These are phyloP conservation scores for Xylaria sp. DNA, from an alignment of 2,329 filamentous ascomycete genomes.

Conservation along the genomic window DNA sequence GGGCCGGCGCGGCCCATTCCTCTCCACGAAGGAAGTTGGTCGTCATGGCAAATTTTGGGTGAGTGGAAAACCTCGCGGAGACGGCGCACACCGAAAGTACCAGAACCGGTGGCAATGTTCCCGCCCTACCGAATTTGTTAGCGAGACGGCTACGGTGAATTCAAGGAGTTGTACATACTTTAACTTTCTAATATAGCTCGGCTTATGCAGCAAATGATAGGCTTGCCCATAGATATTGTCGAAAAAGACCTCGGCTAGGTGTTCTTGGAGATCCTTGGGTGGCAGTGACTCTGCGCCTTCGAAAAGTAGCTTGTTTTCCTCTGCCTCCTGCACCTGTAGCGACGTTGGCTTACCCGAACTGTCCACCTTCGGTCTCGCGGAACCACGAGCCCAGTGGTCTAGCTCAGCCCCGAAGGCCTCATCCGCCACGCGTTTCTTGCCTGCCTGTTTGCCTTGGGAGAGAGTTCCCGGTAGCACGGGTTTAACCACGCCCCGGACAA, in stretches of 20 bases:
- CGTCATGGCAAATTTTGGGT: constrained; percentile 79
- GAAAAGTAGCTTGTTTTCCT: constrained; percentile 80
- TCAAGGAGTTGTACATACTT: constrained; percentile 60
- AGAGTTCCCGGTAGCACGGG: constrained; percentile 73
- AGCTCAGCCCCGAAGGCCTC: constrained; percentile 88
- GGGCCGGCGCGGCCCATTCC: constrained; percentile 87
- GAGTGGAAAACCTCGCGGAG: constrained; percentile 92
- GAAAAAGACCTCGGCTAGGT: constrained; percentile 94
- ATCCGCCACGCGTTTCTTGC: constrained; percentile 85
- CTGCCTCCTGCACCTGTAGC: constrained; percentile 70
- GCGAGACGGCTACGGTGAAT: constrained; percentile 37
- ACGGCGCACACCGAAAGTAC: constrained; percentile 95
- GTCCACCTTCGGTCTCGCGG: constrained; percentile 61
- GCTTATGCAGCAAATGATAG: constrained; percentile 94
- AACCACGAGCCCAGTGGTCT: constrained; percentile 79
- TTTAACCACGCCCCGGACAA: constrained; percentile 86
- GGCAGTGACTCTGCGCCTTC: constrained; percentile 88
- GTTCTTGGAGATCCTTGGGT: constrained; percentile 87
- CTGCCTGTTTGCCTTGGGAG: constrained; percentile 61
- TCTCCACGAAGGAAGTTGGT: constrained; percentile 90
- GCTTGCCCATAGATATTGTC: constrained; percentile 96
- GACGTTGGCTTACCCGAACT: constrained; percentile 63
- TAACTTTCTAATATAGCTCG: constrained; percentile 92
- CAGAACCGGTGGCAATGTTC: constrained; percentile 86
- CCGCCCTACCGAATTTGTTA: constrained; percentile 63